These are phyloP conservation scores for Fusarium sp. DNA, from an alignment of 2,329 filamentous ascomycete genomes.

Conservation along the genomic window DNA sequence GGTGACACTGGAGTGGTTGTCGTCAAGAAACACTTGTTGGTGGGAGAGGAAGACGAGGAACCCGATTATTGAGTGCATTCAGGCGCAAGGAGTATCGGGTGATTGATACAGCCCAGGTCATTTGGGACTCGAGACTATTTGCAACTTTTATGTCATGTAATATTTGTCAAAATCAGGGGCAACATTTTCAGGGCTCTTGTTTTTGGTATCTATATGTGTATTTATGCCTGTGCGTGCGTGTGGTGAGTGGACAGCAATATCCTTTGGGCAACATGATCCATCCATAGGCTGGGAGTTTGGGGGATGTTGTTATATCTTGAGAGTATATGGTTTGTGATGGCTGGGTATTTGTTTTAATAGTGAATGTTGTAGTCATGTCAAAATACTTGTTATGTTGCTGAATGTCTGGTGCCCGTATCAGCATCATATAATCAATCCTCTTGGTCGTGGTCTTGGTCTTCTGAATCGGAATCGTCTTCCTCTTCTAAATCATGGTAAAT, in stretches of 20 bases:
- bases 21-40: constrained; percentile 1
- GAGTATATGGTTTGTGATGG: constrained; percentile 19
- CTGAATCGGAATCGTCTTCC: no score
- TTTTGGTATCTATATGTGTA: constrained; percentile 28
- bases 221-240: constrained; percentile 4
- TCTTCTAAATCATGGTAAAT: background rate
- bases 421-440: background rate
- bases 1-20: background rate
- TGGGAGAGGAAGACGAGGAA: constrained; percentile 1
- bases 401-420: no score
- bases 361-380: background rate
- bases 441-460: background rate
- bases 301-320: constrained; percentile 22
- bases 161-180: constrained; percentile 34
- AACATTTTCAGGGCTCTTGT: constrained; percentile 21
- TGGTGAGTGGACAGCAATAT: constrained; percentile 23
- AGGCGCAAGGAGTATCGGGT: constrained; percentile 44
- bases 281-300: constrained; percentile 42
- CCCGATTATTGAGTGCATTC: constrained; percentile 30
- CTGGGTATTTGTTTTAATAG: background rate
- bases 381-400: no score
- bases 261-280: constrained; percentile 35
- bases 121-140: constrained; percentile 30
- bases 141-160: constrained; percentile 37
- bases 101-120: constrained; percentile 24